Percentiles rank a stretch among this genome's conserved stretches.
phyloP scores from a whole-genome alignment of 2,329 filamentous ascomycete species.

The Trichophyton simii region DNA sequence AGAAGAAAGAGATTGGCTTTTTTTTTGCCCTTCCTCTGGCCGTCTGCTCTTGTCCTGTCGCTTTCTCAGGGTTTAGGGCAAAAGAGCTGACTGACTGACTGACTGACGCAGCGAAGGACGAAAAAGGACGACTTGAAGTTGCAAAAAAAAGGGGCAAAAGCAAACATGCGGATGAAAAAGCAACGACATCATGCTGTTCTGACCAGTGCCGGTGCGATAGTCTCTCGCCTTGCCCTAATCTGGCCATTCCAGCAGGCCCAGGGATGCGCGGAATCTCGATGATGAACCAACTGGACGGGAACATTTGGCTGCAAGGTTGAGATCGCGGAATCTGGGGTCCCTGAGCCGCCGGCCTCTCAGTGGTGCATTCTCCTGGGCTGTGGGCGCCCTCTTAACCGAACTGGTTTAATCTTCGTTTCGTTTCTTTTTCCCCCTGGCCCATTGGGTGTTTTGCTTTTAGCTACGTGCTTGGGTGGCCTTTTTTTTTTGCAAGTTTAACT shows the following conservation, averaged over 20 bases:
- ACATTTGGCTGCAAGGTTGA: slow-evolving; percentile 9
- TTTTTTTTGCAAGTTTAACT: no score
- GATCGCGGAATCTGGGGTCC: slow-evolving; percentile 9
- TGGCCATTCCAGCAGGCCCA: slow-evolving; percentile 1
- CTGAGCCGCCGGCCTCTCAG: slow-evolving; percentile 7
- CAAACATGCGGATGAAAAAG: not conserved
- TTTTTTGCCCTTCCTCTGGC: not conserved
- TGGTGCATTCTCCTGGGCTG: slow-evolving; percentile 6
- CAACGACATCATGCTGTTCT: no score
- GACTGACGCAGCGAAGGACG: no score
- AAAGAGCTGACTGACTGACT: no score
- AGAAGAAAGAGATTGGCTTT: not conserved
- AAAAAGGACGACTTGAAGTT: no score
- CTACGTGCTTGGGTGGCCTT: no score
- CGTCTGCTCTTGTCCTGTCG: no score
- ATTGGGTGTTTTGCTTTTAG: no score
- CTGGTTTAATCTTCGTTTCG: not conserved
- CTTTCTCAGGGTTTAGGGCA: no score
- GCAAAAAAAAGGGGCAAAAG: not conserved
- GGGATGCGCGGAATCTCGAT: slow-evolving; percentile 2
- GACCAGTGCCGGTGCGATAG: not conserved
- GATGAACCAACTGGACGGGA: slow-evolving; percentile 7
- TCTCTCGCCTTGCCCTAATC: not conserved
- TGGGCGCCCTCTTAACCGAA: slow-evolving; percentile 1
- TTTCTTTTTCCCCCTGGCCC: not conserved